A percentile compares a stretch with the other conserved stretches of the same genome.
phyloP scores from a whole-genome alignment of 805 yeast genomes.

The Candida gorgasii region DNA sequence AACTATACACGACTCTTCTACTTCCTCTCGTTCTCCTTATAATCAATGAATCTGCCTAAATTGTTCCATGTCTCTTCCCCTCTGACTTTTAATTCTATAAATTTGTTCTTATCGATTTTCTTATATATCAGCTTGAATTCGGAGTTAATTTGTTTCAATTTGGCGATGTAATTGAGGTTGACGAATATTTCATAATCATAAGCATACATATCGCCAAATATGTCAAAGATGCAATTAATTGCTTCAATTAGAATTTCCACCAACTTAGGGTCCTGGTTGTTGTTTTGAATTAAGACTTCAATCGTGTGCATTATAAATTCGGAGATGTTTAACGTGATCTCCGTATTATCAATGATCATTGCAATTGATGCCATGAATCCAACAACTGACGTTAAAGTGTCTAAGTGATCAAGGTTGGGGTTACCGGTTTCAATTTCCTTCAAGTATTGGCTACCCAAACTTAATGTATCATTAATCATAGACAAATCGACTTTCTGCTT shows the following conservation, averaged over 20 bases:
- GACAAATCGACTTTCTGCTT: constrained; percentile 24
- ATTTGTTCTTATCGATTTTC: constrained; percentile 44
- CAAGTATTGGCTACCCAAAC: constrained; percentile 18
- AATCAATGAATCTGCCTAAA: constrained; percentile 72
- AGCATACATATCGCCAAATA: constrained; percentile 71
- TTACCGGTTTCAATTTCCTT: constrained; percentile 6
- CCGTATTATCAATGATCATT: constrained; percentile 43
- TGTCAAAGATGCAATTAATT: constrained; percentile 68
- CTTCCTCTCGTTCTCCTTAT: constrained; percentile 52
- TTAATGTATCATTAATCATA: constrained; percentile 27
- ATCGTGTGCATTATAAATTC: constrained; percentile 40
- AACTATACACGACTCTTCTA: neutral
- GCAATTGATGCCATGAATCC: constrained; percentile 59
- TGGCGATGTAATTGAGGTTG: constrained; percentile 44
- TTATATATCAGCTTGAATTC: constrained; percentile 23
- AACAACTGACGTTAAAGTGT: constrained; percentile 44
- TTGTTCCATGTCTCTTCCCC: constrained; percentile 70
- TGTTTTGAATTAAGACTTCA: constrained; percentile 11
- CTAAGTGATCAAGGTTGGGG: constrained; percentile 21
- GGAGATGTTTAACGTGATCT: constrained; percentile 46
- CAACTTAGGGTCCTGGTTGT: constrained; percentile 25
- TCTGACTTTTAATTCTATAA: constrained; percentile 54
- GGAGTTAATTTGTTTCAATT: constrained; percentile 25
- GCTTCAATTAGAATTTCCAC: constrained; percentile 56
- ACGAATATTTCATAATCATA: constrained; percentile 75